Conservation (phyloP, 257 asterid genomes). For the Solanum sitiens region DNA sequence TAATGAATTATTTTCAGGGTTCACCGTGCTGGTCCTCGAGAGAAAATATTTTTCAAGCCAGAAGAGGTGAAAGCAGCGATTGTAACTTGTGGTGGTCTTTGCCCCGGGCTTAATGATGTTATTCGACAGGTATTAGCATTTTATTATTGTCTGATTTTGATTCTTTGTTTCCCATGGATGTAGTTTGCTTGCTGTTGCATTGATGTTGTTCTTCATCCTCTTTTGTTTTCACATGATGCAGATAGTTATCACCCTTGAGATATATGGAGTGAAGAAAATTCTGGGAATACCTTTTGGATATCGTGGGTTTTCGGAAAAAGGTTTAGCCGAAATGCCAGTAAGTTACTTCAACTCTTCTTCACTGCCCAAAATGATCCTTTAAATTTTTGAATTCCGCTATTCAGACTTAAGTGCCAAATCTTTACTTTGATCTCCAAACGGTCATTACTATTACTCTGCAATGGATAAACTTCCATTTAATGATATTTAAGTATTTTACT, state of each 20-base stretch:
- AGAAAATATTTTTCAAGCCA: slow-evolving; percentile 72
- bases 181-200: background rate
- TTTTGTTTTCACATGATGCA: slow-evolving; percentile 22
- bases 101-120: slow-evolving; percentile 96
- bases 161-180: background rate
- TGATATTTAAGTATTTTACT: background rate
- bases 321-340: slow-evolving; percentile 59
- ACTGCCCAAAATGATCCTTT: background rate
- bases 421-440: background rate
- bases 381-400: background rate
- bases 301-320: slow-evolving; percentile 75
- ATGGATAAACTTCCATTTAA: background rate
- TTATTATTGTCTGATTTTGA: background rate
- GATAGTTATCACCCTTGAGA: slow-evolving; percentile 87
- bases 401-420: background rate
- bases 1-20: slow-evolving; percentile 40
- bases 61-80: slow-evolving; percentile 91
- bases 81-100: slow-evolving; percentile 95
- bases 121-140: slow-evolving; percentile 57
- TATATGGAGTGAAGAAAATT: slow-evolving; percentile 77
- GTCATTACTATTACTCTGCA: background rate
- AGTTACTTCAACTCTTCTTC: slow-evolving; percentile 20
- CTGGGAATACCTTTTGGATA: slow-evolving; percentile 91
- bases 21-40: slow-evolving; percentile 91
- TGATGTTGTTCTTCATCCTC: background rate